phyloP scores from a whole-genome alignment of 225 moss, liverwort and hornwort species.

The Antitrichia curtipendula region DNA sequence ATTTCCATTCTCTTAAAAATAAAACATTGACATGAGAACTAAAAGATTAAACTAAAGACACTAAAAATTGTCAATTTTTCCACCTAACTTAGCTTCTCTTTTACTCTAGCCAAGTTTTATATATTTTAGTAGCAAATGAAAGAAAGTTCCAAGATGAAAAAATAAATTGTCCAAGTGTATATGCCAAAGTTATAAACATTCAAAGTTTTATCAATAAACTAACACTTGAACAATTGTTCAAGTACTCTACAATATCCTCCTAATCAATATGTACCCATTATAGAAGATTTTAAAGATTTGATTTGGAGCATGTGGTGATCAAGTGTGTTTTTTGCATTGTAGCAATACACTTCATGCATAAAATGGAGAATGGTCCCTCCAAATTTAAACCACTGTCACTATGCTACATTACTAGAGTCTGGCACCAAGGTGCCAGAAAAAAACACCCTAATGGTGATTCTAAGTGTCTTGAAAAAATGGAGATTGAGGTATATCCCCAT shows the following conservation, averaged over 20 bases:
- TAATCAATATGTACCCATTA: not conserved
- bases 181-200: not conserved
- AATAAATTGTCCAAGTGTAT: not conserved
- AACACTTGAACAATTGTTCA: not conserved
- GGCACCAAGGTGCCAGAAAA: too few species aligned
- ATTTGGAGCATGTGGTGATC: too few species aligned
- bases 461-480: too few species aligned
- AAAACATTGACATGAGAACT: too few species aligned
- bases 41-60: too few species aligned
- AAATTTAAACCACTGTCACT: too few species aligned
- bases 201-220: not conserved
- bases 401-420: too few species aligned
- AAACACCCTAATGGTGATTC: too few species aligned
- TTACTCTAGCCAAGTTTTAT: too few species aligned
- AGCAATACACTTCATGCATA: too few species aligned
- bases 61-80: not conserved
- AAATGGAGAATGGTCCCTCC: too few species aligned
- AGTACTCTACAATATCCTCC: not conserved
- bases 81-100: fast-evolving
- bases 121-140: not conserved
- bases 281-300: not conserved
- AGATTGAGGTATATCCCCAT: not conserved
- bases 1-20: not conserved
- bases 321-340: too few species aligned
- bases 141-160: not conserved